These are phyloP conservation scores for Solanum boliviense DNA, from an alignment of 257 asterid species.

Conservation along the genomic window DNA sequence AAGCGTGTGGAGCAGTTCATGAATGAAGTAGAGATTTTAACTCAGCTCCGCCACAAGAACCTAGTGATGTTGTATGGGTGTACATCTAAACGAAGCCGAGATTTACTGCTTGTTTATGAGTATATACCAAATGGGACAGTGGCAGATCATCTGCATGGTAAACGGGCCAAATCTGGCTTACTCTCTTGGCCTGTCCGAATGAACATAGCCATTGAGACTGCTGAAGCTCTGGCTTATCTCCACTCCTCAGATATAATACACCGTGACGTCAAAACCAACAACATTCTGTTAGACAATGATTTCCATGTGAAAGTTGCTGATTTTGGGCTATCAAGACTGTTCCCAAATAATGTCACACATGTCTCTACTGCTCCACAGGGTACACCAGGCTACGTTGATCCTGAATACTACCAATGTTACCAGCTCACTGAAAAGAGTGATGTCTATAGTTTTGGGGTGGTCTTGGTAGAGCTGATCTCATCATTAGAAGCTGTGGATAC, in stretches of 20 bases:
- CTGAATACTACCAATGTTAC: conserved; percentile 84
- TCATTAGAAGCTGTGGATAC: conserved; percentile 80
- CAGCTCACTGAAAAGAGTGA: conserved; percentile 89
- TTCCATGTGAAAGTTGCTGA: conserved; percentile 94
- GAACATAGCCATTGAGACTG: conserved; percentile 78
- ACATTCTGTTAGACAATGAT: conserved; percentile 74
- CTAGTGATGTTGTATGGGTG: conserved; percentile 75
- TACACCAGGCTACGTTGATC: conserved; percentile 92
- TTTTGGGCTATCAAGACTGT: conserved; percentile 71
- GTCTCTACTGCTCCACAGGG: conserved; percentile 98
- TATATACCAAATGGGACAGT: conserved; percentile 77
- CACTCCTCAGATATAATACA: conserved; percentile 65
- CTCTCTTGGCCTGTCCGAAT: conserved; percentile 79
- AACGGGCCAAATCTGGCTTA: conserved; percentile 55
- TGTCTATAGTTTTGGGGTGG: conserved; percentile 83
- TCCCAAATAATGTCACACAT: conserved; percentile 68
- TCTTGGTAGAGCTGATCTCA: conserved; percentile 71
- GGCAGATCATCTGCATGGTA: conserved; percentile 85
- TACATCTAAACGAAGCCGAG: conserved; percentile 72
- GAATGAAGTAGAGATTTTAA: conserved; percentile 76
- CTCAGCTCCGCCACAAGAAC: conserved; percentile 46
- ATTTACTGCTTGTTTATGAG: conserved; percentile 69
- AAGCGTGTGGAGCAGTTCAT: conserved; percentile 87
- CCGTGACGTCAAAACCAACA: conserved; percentile 82
- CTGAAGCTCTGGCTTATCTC: conserved; percentile 64